Evolutionary conservation across 129 eudicot species (phyloP).

Genomic region (Heracleum sosnowskyi): DNA sequence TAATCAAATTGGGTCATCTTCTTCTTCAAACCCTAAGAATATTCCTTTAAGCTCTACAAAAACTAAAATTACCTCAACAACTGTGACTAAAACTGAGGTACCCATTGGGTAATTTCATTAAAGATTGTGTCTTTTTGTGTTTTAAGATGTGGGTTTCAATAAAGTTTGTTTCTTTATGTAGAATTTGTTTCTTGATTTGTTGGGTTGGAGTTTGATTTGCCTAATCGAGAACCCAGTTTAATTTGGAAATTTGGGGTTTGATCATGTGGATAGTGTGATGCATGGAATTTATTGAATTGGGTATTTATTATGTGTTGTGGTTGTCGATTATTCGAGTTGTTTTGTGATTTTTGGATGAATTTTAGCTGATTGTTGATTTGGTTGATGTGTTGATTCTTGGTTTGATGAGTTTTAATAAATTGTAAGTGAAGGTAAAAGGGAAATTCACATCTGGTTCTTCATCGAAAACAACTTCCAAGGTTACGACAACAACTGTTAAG

Average conservation of each 20-base stretch:
- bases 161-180: background rate
- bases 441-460: slow-evolving; percentile 36
- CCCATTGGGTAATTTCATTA: slow-evolving; percentile 8
- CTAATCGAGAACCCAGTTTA: background rate
- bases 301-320: background rate
- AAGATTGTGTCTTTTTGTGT: background rate
- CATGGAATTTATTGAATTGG: background rate
- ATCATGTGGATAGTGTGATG: background rate
- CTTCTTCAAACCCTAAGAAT: slow-evolving; percentile 35
- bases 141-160: background rate
- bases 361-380: background rate
- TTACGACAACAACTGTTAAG: slow-evolving; percentile 23
- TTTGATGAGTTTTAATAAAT: slow-evolving; percentile 17
- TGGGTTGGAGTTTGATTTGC: slow-evolving; percentile 8
- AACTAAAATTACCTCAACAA: slow-evolving; percentile 21
- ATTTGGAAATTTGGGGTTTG: background rate
- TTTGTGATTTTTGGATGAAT: background rate
- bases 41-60: slow-evolving; percentile 32
- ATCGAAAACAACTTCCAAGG: slow-evolving; percentile 38
- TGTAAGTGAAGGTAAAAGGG: slow-evolving; percentile 66
- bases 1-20: slow-evolving; percentile 26
- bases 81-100: slow-evolving; percentile 48
- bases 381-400: background rate
- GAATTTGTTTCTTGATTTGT: background rate
- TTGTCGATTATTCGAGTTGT: background rate